phyloP scores from a whole-genome alignment of 768 basidiomycete genomes.

The Sporobolomyces roseus region DNA sequence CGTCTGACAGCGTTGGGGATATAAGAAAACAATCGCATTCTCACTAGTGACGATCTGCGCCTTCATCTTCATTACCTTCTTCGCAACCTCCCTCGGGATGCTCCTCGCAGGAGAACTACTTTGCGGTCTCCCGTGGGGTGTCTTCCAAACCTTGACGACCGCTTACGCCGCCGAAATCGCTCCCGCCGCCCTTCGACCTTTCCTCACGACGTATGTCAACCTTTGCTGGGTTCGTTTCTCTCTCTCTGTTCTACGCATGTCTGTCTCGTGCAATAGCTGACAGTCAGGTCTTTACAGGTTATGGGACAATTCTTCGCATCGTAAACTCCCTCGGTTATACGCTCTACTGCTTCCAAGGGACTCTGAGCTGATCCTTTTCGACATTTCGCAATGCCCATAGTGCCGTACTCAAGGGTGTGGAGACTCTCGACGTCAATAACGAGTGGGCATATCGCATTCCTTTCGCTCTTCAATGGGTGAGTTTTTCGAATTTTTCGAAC shows the following conservation, averaged over 20 bases:
- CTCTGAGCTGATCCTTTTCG: no score
- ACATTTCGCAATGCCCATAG: no score
- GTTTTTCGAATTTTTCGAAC: no score
- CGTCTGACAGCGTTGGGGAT: slow-evolving; percentile 50
- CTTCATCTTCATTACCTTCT: slow-evolving; percentile 46
- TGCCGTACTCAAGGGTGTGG: slow-evolving; percentile 43
- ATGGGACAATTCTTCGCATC: slow-evolving; percentile 44
- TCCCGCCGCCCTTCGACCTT: slow-evolving; percentile 29
- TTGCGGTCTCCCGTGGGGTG: slow-evolving; percentile 18
- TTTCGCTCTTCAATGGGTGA: slow-evolving; percentile 43
- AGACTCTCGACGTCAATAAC: neutral
- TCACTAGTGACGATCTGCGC: neutral
- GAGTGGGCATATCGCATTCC: slow-evolving; percentile 37
- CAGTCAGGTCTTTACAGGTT: slow-evolving; percentile 6
- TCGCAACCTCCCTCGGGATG: slow-evolving; percentile 39
- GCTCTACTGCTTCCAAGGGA: no score
- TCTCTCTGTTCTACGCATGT: slow-evolving; percentile 16
- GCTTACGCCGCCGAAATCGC: slow-evolving; percentile 46
- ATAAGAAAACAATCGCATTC: slow-evolving; percentile 45
- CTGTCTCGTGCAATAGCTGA: no score
- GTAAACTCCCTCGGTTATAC: no score
- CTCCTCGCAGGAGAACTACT: slow-evolving; percentile 33
- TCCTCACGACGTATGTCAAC: slow-evolving; percentile 42
- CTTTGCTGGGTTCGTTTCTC: slow-evolving; percentile 35
- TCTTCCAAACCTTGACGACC: slow-evolving; percentile 46